Evolutionary conservation across 2,329 filamentous ascomycete species (phyloP).

Genomic region (Sporothrix euskadiensis): DNA sequence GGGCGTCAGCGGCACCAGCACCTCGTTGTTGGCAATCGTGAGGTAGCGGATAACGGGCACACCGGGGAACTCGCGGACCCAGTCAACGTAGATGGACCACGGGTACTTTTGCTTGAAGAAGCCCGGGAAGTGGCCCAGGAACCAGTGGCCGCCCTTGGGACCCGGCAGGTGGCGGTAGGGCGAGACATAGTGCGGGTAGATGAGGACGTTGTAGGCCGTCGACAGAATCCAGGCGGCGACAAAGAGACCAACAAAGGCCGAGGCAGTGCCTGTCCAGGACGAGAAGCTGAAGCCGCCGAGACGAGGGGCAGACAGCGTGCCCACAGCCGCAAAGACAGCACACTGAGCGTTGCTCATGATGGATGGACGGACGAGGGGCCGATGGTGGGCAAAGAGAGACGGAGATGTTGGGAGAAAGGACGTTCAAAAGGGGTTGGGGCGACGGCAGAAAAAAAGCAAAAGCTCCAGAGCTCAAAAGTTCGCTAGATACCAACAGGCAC

Average conservation of each 20-base stretch:
- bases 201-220: slow-evolving; percentile 41
- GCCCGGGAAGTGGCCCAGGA: slow-evolving; percentile 29
- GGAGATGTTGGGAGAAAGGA: no score
- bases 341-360: slow-evolving; percentile 19
- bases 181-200: slow-evolving; percentile 48
- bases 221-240: neutral
- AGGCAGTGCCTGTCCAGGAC: neutral
- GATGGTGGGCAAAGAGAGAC: neutral
- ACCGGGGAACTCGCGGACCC: slow-evolving; percentile 29
- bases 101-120: slow-evolving; percentile 27
- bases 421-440: neutral
- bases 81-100: slow-evolving; percentile 27
- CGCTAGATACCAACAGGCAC: neutral
- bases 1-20: slow-evolving; percentile 43
- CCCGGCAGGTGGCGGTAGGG: slow-evolving; percentile 49
- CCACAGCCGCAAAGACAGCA: neutral
- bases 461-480: neutral
- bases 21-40: slow-evolving; percentile 42
- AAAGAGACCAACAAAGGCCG: neutral
- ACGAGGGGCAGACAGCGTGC: neutral
- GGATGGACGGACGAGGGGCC: no score
- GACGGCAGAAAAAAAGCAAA: neutral
- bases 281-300: neutral
- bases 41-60: slow-evolving; percentile 44
- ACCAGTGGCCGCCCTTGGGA: slow-evolving; percentile 38